phyloP scores from a whole-genome alignment of 345 rosid species.

The Crucihimalaya himalaica region DNA sequence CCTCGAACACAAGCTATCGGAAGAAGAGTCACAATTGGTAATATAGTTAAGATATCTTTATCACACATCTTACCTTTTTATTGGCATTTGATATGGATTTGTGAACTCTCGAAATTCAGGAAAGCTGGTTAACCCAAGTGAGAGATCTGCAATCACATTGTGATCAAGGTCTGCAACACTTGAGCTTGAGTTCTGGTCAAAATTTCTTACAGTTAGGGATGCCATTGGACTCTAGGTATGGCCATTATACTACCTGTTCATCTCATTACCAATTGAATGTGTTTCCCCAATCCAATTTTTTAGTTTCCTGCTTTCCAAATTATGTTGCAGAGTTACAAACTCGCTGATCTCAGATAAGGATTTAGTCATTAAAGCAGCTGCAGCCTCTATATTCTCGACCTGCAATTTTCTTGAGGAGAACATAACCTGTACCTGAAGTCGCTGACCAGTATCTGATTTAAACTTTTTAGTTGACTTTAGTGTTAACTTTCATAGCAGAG shows the following conservation, averaged over 20 bases:
- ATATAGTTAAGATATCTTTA: conserved; percentile 33
- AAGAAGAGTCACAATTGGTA: conserved; percentile 91
- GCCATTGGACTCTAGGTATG: conserved; percentile 38
- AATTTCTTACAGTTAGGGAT: conserved; percentile 48
- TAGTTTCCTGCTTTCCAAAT: conserved; percentile 6
- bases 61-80: background rate
- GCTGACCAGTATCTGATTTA: conserved; percentile 21
- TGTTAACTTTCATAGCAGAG: conserved; percentile 31
- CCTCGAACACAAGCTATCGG: conserved; percentile 71
- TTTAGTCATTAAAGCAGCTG: conserved; percentile 82
- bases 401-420: conserved; percentile 69
- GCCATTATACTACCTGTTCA: conserved; percentile 36
- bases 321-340: conserved; percentile 51
- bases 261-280: conserved; percentile 41
- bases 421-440: conserved; percentile 62
- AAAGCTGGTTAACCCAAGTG: conserved; percentile 72
- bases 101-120: conserved; percentile 52
- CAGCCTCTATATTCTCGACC: conserved; percentile 91
- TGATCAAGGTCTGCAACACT: conserved; percentile 72
- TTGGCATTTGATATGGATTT: conserved; percentile 22
- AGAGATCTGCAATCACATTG: conserved; percentile 72
- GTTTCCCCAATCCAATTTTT: background rate
- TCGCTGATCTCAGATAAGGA: conserved; percentile 57
- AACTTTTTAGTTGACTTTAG: conserved; percentile 26
- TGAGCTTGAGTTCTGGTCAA: conserved; percentile 43